Conservation (phyloP, 2,329 filamentous ascomycete species). For the Alternaria longipes region DNA sequence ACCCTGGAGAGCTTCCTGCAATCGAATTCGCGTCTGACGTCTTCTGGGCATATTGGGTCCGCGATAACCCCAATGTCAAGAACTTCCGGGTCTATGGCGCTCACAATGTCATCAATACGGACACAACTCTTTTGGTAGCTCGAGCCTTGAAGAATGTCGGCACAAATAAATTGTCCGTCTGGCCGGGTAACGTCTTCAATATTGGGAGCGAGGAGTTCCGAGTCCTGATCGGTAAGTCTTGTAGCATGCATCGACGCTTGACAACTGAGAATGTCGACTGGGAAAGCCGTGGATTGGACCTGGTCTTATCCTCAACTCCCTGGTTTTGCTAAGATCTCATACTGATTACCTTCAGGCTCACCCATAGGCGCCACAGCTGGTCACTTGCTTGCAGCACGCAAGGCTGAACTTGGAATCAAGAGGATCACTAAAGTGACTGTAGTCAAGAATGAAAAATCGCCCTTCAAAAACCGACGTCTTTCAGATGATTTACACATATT, state of each 20-base stretch:
- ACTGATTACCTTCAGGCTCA: constrained; percentile 19
- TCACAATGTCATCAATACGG: constrained; percentile 23
- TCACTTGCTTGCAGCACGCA: constrained; percentile 26
- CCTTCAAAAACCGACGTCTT: background rate
- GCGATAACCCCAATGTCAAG: constrained; percentile 24
- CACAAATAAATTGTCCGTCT: constrained; percentile 9
- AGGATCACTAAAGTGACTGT: constrained; percentile 23
- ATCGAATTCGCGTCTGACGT: constrained; percentile 29
- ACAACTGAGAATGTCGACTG: too few species aligned
- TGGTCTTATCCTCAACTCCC: background rate
- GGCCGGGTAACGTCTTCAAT: constrained; percentile 31
- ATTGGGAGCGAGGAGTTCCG: constrained; percentile 24
- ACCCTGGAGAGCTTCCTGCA: constrained; percentile 29
- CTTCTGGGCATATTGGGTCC: constrained; percentile 35
- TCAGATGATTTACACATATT: constrained; percentile 20
- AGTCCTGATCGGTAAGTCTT: constrained; percentile 31
- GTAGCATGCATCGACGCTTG: background rate
- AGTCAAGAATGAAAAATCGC: constrained; percentile 9
- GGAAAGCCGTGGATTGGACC: background rate
- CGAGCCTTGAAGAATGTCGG: constrained; percentile 24
- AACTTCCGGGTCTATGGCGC: constrained; percentile 30
- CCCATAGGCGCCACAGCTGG: constrained; percentile 31
- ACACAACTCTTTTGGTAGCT: constrained; percentile 23
- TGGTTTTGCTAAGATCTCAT: too few species aligned
- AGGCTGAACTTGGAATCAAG: constrained; percentile 30